These are phyloP conservation scores for Fusarium paranaense DNA, from an alignment of 2,329 filamentous ascomycete genomes.

Conservation along the genomic window DNA sequence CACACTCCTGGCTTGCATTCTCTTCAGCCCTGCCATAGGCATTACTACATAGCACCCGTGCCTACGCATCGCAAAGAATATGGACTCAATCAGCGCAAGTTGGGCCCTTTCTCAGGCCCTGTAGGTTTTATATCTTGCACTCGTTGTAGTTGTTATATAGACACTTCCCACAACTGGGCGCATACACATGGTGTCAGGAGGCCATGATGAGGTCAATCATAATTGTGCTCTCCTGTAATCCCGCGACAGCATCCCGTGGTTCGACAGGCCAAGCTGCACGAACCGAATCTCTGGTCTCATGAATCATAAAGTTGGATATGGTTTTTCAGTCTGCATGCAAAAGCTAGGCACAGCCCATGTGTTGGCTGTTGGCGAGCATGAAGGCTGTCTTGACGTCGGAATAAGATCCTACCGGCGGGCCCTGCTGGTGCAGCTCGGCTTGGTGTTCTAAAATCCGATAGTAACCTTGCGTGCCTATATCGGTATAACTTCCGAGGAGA, in stretches of 20 bases:
- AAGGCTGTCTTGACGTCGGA: neutral
- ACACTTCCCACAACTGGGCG: neutral
- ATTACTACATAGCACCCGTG: neutral
- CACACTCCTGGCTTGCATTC: neutral
- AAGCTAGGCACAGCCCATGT: neutral
- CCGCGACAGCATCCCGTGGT: no score
- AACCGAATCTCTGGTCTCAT: neutral
- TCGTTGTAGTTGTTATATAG: neutral
- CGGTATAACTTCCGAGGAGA: neutral
- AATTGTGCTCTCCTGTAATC: neutral
- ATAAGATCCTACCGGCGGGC: neutral
- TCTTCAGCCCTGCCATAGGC: neutral
- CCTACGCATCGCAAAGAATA: neutral
- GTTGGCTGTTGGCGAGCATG: no score
- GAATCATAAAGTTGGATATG: neutral
- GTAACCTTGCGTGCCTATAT: neutral
- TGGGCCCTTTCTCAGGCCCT: neutral
- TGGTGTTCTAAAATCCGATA: neutral
- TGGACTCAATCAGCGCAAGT: neutral
- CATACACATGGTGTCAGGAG: neutral
- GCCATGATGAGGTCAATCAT: neutral
- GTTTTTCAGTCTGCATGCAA: no score
- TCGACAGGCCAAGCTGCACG: neutral
- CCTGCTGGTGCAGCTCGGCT: neutral
- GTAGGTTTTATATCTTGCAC: neutral